A percentile compares a stretch with the other conserved stretches of the same genome.
Evolutionary conservation across 371 early-diverging fungal species (phyloP).

Genomic region (Mortierella sp.): DNA sequence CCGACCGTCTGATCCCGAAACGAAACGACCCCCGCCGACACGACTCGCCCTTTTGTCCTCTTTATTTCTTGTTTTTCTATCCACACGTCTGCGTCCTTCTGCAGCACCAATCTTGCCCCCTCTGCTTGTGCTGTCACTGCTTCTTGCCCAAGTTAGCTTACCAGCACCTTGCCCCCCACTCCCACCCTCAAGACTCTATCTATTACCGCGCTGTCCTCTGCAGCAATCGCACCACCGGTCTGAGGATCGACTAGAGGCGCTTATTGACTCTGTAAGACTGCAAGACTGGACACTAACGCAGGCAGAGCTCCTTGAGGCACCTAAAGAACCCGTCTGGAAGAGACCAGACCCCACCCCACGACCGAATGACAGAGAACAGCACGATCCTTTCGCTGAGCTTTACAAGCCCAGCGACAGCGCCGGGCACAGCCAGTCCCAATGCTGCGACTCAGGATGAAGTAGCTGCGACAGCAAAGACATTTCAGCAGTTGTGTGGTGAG

Average conservation of each 20-base stretch:
- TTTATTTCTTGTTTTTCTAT: not conserved
- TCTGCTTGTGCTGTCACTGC: not conserved
- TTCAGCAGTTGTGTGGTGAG: conserved; percentile 41
- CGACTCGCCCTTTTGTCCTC: not conserved
- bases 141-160: too few relatives aligned
- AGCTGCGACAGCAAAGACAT: conserved; percentile 21
- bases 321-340: too few relatives aligned
- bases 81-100: not conserved
- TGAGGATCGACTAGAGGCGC: too few relatives aligned
- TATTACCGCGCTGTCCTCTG: too few relatives aligned
- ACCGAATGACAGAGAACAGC: conserved; percentile 38
- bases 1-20: too few relatives aligned
- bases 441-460: conserved; percentile 5
- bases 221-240: too few relatives aligned
- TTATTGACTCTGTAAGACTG: too few relatives aligned
- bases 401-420: conserved; percentile 23
- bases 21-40: too few relatives aligned
- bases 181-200: too few relatives aligned
- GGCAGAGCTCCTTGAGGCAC: too few relatives aligned
- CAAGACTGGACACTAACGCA: too few relatives aligned
- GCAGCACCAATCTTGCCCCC: not conserved
- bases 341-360: not conserved
- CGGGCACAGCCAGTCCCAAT: conserved; percentile 7
- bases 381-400: conserved; percentile 52
- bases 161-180: too few relatives aligned